Evolutionary conservation across 805 yeast genomes (phyloP).

Genomic region (Starmerella khaoyaiensis): DNA sequence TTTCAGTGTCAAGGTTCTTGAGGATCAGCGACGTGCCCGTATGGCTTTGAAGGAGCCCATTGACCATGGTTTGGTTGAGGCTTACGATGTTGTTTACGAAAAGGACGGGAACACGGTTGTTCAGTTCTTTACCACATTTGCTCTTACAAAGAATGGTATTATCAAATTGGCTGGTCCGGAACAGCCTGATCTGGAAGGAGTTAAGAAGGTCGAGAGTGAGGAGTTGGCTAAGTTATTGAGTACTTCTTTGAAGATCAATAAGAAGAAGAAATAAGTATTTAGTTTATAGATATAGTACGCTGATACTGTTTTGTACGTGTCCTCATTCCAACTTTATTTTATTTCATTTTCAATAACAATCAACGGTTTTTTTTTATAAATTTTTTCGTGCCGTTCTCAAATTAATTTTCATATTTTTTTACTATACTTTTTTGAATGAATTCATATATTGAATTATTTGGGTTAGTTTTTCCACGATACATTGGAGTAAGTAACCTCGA

Average conservation of each 20-base stretch:
- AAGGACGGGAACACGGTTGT: slow-evolving; percentile 55
- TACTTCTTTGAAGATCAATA: slow-evolving; percentile 37
- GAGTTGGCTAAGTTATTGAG: slow-evolving; percentile 36
- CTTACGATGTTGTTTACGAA: slow-evolving; percentile 57
- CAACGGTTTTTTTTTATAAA: too few relatives aligned
- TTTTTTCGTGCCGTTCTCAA: too few relatives aligned
- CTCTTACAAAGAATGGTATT: slow-evolving; percentile 58
- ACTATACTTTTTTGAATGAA: too few relatives aligned
- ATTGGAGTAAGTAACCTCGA: too few relatives aligned
- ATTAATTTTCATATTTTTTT: too few relatives aligned
- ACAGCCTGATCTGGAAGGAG: slow-evolving; percentile 37
- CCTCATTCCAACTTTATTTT: too few relatives aligned
- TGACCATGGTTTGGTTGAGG: slow-evolving; percentile 51
- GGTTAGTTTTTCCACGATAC: too few relatives aligned
- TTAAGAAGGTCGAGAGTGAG: slow-evolving; percentile 41
- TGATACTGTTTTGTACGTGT: too few relatives aligned
- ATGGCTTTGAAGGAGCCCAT: slow-evolving; percentile 63
- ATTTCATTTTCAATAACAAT: too few relatives aligned
- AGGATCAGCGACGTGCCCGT: slow-evolving; percentile 57
- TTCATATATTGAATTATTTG: too few relatives aligned
- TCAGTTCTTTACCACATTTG: slow-evolving; percentile 64
- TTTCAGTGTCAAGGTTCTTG: slow-evolving; percentile 49
- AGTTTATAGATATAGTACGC: too few relatives aligned
- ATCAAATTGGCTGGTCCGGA: slow-evolving; percentile 48
- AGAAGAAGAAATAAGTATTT: slow-evolving; percentile 34